Evolutionary conservation across 2,329 filamentous ascomycete genomes (phyloP).

Genomic region (Pseudogymnoascus sp.): DNA sequence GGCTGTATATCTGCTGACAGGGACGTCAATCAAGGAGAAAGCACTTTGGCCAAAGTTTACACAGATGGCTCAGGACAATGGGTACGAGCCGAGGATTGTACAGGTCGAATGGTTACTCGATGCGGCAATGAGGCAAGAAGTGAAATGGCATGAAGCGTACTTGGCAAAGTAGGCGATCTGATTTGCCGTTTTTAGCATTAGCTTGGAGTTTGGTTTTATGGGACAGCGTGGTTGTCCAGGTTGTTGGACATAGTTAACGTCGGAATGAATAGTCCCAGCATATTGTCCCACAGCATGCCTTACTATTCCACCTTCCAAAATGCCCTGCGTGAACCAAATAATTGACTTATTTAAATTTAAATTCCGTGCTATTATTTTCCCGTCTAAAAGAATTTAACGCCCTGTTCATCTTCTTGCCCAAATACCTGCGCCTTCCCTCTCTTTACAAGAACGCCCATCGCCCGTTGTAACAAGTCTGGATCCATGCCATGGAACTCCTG

Average conservation of each 20-base stretch:
- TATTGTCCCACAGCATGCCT: not conserved
- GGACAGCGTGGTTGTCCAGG: not conserved
- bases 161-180: slow-evolving; percentile 23
- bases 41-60: slow-evolving; percentile 73
- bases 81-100: slow-evolving; percentile 75
- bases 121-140: slow-evolving; percentile 78
- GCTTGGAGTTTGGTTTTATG: slow-evolving; percentile 5
- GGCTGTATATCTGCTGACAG: slow-evolving; percentile 77
- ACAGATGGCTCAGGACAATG: slow-evolving; percentile 67
- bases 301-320: not conserved
- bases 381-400: slow-evolving; percentile 86
- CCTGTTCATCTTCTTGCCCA: slow-evolving; percentile 76
- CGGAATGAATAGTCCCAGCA: not conserved
- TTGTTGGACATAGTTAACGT: not conserved
- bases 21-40: slow-evolving; percentile 56
- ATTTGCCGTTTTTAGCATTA: not conserved
- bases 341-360: not conserved
- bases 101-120: slow-evolving; percentile 83
- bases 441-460: slow-evolving; percentile 75
- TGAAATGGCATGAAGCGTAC: slow-evolving; percentile 60
- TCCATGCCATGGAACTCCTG: slow-evolving; percentile 88
- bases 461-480: slow-evolving; percentile 67
- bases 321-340: not conserved
- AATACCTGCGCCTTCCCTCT: slow-evolving; percentile 90
- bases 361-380: not conserved